These are phyloP conservation scores for Ascobolus immersus DNA, from an alignment of 495 filamentous ascomycete genomes.

Conservation along the genomic window DNA sequence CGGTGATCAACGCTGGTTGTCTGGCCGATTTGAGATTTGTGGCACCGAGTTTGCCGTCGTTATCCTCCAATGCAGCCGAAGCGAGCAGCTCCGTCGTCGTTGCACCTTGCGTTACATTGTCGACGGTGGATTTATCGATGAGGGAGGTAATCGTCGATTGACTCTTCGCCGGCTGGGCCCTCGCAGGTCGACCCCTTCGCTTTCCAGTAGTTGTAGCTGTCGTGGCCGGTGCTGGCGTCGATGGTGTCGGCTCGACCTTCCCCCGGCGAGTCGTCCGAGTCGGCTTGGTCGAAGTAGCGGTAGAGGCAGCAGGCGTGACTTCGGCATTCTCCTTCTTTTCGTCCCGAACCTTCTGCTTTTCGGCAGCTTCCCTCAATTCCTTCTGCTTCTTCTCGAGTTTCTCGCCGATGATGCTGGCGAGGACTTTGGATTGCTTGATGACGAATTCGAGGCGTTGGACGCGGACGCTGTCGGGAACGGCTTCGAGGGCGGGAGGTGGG, in stretches of 20 bases:
- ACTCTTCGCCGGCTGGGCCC: background rate
- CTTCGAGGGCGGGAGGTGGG: no score
- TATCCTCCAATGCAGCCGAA: background rate
- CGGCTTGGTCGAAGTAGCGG: background rate
- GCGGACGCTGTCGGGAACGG: no score
- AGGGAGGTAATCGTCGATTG: background rate
- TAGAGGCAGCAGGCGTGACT: background rate
- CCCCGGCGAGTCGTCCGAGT: background rate
- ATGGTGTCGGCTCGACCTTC: background rate
- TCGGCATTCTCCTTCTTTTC: conserved; percentile 6
- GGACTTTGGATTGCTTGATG: conserved; percentile 13
- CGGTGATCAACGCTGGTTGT: conserved; percentile 61
- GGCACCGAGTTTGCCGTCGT: conserved; percentile 30
- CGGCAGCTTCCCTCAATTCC: conserved; percentile 8
- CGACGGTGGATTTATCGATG: background rate
- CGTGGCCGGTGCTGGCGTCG: background rate
- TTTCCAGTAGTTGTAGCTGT: background rate
- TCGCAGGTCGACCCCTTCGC: background rate
- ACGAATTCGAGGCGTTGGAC: conserved; percentile 14
- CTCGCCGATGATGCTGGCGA: conserved; percentile 13
- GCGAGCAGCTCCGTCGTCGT: background rate
- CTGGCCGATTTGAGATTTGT: conserved; percentile 50
- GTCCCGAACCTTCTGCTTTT: conserved; percentile 3
- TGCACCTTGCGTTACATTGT: background rate
- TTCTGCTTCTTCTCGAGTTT: conserved; percentile 12